These are phyloP conservation scores for Macaranga tanarius DNA, from an alignment of 441 rosid genomes.

Conservation along the genomic window DNA sequence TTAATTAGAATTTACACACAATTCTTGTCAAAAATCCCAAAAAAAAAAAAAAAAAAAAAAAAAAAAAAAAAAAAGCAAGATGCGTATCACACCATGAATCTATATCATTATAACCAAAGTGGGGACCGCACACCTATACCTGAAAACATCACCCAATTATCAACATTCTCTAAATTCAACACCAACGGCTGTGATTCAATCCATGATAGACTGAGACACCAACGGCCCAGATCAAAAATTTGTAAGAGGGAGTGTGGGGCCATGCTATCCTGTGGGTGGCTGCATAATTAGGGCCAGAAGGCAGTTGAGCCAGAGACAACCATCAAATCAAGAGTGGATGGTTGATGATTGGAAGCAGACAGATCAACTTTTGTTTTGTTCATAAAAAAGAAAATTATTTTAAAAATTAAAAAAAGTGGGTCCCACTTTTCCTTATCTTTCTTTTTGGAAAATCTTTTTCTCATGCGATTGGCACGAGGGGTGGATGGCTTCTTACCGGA, in stretches of 20 bases:
- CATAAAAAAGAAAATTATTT: not conserved
- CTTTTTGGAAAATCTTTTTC: constrained; percentile 16
- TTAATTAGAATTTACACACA: not conserved
- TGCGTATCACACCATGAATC: constrained; percentile 25
- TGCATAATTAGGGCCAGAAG: constrained; percentile 29
- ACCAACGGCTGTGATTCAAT: constrained; percentile 34
- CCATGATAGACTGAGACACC: not conserved
- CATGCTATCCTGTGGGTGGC: constrained; percentile 28
- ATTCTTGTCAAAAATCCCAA: constrained; percentile 21
- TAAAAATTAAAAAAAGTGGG: constrained; percentile 4
- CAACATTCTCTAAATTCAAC: not conserved
- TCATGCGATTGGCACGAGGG: constrained; percentile 32
- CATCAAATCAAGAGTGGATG: constrained; percentile 56
- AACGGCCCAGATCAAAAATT: constrained; percentile 15
- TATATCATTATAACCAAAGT: constrained; percentile 18
- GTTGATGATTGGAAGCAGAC: constrained; percentile 62
- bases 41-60: no score
- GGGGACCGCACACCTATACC: constrained; percentile 30
- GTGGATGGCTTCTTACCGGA: constrained; percentile 4
- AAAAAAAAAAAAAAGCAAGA: no score
- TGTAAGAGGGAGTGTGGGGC: constrained; percentile 1
- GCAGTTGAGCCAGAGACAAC: constrained; percentile 39
- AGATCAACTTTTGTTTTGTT: constrained; percentile 35
- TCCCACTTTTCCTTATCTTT: constrained; percentile 15
- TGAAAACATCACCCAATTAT: constrained; percentile 26